Conservation (phyloP, 768 basidiomycete genomes). For the Termitomyces sp. region DNA sequence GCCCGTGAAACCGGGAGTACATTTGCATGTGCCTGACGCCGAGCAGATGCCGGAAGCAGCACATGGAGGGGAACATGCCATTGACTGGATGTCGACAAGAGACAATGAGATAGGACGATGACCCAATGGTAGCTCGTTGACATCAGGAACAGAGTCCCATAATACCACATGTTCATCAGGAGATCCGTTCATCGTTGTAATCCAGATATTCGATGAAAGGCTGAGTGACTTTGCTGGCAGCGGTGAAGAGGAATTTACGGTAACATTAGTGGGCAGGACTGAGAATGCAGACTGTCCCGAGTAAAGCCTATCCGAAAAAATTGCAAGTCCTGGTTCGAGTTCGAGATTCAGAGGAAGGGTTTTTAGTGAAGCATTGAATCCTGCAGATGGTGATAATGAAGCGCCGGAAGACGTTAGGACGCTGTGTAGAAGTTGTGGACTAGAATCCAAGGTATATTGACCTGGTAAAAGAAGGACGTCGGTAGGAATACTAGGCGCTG, state of each 20-base stretch:
- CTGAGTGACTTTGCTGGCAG: slow-evolving; percentile 45
- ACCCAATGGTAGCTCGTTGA: slow-evolving; percentile 56
- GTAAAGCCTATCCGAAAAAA: slow-evolving; percentile 47
- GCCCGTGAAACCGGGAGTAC: slow-evolving; percentile 66
- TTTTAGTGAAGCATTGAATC: slow-evolving; percentile 47
- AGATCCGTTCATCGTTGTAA: slow-evolving; percentile 40
- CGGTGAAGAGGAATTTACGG: slow-evolving; percentile 33
- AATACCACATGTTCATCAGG: slow-evolving; percentile 49
- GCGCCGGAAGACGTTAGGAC: slow-evolving; percentile 50
- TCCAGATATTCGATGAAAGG: slow-evolving; percentile 52
- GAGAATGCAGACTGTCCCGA: slow-evolving; percentile 47
- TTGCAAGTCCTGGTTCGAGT: slow-evolving; percentile 49
- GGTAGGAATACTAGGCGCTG: slow-evolving; percentile 40
- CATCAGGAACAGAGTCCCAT: slow-evolving; percentile 79
- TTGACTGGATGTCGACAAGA: slow-evolving; percentile 53
- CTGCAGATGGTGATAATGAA: slow-evolving; percentile 41
- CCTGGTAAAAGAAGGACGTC: slow-evolving; percentile 53
- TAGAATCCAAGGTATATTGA: slow-evolving; percentile 53
- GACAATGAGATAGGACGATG: slow-evolving; percentile 40
- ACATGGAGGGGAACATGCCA: slow-evolving; percentile 64
- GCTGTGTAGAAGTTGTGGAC: slow-evolving; percentile 52
- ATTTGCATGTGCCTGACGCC: slow-evolving; percentile 60
- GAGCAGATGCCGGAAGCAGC: slow-evolving; percentile 57
- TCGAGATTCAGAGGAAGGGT: slow-evolving; percentile 47
- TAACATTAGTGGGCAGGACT: slow-evolving; percentile 34